Conservation (phyloP, 129 eudicot genomes). For the Artemisia annua region DNA sequence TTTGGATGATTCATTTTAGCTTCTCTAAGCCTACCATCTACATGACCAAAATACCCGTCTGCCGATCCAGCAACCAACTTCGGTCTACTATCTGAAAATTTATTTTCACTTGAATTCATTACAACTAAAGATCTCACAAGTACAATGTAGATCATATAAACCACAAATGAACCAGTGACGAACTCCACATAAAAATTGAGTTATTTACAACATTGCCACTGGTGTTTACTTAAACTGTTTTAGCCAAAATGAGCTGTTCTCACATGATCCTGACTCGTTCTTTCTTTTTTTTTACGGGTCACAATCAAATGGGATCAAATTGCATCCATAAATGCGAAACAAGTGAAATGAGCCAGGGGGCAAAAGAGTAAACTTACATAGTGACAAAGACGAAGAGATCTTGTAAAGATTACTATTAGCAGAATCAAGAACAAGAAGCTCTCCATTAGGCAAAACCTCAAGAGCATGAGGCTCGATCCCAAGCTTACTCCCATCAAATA, state of each 20-base stretch:
- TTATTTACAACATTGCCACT: too few relatives aligned
- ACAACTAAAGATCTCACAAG: background rate
- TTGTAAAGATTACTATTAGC: slow-evolving; percentile 91
- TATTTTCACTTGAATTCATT: background rate
- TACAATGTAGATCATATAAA: background rate
- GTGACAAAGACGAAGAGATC: slow-evolving; percentile 90
- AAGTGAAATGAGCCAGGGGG: background rate
- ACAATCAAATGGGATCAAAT: background rate
- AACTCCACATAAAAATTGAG: too few relatives aligned
- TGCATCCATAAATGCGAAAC: background rate
- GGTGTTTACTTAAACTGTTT: too few relatives aligned
- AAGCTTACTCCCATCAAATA: slow-evolving; percentile 98
- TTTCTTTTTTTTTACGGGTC: too few relatives aligned
- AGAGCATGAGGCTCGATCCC: slow-evolving; percentile 95
- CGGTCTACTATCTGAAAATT: slow-evolving; percentile 78
- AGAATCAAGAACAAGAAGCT: slow-evolving; percentile 87
- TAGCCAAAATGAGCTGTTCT: too few relatives aligned
- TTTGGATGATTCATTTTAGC: slow-evolving; percentile 95
- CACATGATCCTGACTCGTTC: too few relatives aligned
- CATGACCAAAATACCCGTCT: slow-evolving; percentile 87
- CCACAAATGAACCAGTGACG: background rate
- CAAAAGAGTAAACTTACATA: slow-evolving; percentile 49
- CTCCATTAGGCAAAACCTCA: slow-evolving; percentile 80
- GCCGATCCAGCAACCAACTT: slow-evolving; percentile 87
- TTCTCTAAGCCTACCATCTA: slow-evolving; percentile 81